Conservation (phyloP, 2,329 filamentous ascomycete species). For the Hypoxylon sp. region DNA sequence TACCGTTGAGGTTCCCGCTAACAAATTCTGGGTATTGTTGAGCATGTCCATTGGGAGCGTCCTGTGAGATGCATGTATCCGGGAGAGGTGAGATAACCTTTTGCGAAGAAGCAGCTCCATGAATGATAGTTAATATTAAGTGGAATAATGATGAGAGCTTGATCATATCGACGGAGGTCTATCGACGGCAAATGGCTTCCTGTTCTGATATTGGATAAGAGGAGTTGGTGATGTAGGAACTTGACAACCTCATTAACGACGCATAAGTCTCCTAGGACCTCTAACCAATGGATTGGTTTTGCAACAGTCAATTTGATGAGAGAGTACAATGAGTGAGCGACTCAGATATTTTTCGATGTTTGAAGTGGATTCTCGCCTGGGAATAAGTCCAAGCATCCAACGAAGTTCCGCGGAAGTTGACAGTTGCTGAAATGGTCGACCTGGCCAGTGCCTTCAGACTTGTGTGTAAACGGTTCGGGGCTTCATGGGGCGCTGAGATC, state of each 20-base stretch:
- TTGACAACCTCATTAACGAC: background rate
- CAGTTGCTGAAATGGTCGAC: background rate
- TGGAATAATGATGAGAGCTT: background rate
- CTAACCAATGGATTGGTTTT: background rate
- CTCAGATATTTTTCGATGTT: background rate
- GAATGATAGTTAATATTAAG: background rate
- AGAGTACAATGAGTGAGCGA: background rate
- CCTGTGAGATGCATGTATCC: conserved; percentile 46
- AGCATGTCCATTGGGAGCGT: conserved; percentile 62
- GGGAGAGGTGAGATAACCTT: background rate
- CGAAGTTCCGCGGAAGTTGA: background rate
- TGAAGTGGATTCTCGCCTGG: background rate
- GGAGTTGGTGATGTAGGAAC: background rate
- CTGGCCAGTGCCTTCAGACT: background rate
- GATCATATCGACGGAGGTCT: conserved; percentile 2
- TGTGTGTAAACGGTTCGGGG: background rate
- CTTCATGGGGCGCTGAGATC: conserved; percentile 4
- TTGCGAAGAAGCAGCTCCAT: conserved; percentile 14
- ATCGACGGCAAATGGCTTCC: background rate
- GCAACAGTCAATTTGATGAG: background rate
- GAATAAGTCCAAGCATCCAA: background rate
- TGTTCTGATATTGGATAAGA: background rate
- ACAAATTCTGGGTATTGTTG: conserved; percentile 60
- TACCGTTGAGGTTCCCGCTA: conserved; percentile 67
- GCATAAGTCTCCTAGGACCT: background rate